phyloP scores from a whole-genome alignment of 495 filamentous ascomycete species.

The Lichenothelia convexa region DNA sequence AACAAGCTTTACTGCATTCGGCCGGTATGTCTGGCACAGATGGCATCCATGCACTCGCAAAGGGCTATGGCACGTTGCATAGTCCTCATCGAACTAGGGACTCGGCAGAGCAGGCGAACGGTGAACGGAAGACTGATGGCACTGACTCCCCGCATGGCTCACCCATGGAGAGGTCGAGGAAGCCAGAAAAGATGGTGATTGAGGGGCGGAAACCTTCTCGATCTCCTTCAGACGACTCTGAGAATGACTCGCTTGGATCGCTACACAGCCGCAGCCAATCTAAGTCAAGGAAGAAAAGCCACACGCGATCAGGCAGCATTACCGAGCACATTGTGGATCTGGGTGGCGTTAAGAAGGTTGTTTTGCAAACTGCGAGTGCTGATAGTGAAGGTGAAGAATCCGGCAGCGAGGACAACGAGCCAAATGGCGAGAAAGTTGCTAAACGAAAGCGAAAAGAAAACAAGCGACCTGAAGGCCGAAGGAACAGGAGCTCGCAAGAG shows the following conservation, averaged over 20 bases:
- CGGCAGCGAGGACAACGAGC: slow-evolving; percentile 1
- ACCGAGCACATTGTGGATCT: slow-evolving; percentile 73
- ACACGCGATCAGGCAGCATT: slow-evolving; percentile 68
- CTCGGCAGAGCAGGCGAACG: neutral
- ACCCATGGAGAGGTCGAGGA: neutral
- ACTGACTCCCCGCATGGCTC: neutral
- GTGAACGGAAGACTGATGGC: neutral
- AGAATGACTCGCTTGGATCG: slow-evolving; percentile 6
- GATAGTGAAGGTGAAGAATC: slow-evolving; percentile 11
- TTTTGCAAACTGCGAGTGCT: slow-evolving; percentile 53
- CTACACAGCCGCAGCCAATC: slow-evolving; percentile 1
- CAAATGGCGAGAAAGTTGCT: no score
- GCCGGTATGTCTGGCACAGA: slow-evolving; percentile 42
- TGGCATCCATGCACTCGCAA: slow-evolving; percentile 45
- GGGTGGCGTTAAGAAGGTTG: slow-evolving; percentile 66
- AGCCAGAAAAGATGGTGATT: neutral
- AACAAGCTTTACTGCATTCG: slow-evolving; percentile 30
- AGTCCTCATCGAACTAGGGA: neutral
- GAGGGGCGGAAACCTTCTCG: no score
- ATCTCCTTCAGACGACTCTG: slow-evolving; percentile 11
- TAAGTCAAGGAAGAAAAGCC: slow-evolving; percentile 22
- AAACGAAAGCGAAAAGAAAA: no score
- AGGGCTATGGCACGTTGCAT: slow-evolving; percentile 45
- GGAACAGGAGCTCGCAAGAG: no score
- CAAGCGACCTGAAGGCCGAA: no score